Conservation (phyloP, 305 asterid genomes). For the Petunia hybrid region DNA sequence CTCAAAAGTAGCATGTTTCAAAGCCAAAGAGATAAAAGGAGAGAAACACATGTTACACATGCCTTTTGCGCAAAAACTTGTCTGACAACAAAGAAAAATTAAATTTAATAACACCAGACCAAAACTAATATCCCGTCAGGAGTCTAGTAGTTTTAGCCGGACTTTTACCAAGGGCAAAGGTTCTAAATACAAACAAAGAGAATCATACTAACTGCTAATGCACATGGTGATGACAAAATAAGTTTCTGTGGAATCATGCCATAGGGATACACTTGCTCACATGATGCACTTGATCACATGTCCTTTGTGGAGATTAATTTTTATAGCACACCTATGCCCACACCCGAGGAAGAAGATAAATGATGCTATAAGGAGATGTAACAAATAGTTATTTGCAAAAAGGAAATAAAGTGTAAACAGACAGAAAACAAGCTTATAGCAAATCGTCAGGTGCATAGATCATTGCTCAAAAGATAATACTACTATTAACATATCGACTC, state of each 20-base stretch:
- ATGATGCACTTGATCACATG: background rate
- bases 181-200: too few relatives aligned
- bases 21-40: background rate
- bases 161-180: too few relatives aligned
- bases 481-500: slow-evolving; percentile 2
- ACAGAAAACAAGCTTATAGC: slow-evolving; percentile 15
- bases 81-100: slow-evolving; percentile 8
- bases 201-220: background rate
- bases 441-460: background rate
- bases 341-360: background rate
- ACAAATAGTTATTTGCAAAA: background rate
- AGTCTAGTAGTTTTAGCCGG: too few relatives aligned
- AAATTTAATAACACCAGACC: background rate
- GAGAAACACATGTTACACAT: background rate
- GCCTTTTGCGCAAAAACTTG: background rate
- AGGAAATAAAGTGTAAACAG: background rate
- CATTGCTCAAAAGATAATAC: background rate
- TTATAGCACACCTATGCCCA: background rate
- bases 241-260: background rate
- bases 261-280: slow-evolving; percentile 12
- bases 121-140: background rate
- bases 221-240: background rate
- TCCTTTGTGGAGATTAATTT: background rate
- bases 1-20: background rate
- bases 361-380: background rate